Percentiles rank a stretch among this genome's conserved stretches.
Evolutionary conservation across 2,329 filamentous ascomycete species (phyloP).

Genomic region (Metarhizium rileyi): DNA sequence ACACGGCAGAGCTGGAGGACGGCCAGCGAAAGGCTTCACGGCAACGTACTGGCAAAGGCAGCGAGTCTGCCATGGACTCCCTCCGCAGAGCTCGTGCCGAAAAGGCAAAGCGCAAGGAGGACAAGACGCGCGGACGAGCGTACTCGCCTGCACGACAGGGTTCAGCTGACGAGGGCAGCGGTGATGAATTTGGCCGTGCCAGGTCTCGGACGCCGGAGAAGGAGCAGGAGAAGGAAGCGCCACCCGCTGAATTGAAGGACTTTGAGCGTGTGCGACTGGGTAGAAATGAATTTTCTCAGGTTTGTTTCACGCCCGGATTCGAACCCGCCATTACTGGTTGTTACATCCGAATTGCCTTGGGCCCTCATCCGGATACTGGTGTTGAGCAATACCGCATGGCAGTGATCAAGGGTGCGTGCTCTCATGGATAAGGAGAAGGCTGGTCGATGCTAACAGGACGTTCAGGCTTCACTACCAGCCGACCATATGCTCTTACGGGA

Average conservation of each 20-base stretch:
- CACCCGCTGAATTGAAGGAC: conserved; percentile 66
- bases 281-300: conserved; percentile 75
- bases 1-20: conserved; percentile 69
- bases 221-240: conserved; percentile 58
- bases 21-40: conserved; percentile 61
- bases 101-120: conserved; percentile 40
- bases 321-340: conserved; percentile 73
- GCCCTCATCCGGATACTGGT: conserved; percentile 62
- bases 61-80: conserved; percentile 59
- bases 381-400: conserved; percentile 80
- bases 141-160: conserved; percentile 27
- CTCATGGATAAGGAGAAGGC: background rate
- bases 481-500: conserved; percentile 73
- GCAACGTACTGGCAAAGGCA: conserved; percentile 45
- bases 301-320: conserved; percentile 90
- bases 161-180: conserved; percentile 55
- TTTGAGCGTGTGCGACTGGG: conserved; percentile 77
- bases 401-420: conserved; percentile 64
- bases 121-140: conserved; percentile 52
- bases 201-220: conserved; percentile 47
- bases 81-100: conserved; percentile 52
- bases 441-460: background rate
- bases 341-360: conserved; percentile 77
- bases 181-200: conserved; percentile 64
- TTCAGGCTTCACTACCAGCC: conserved; percentile 65